Base-by-base conservation (phyloP, 2,329 filamentous ascomycete species). In the Aaosphaeria pasadenensis region DNA sequence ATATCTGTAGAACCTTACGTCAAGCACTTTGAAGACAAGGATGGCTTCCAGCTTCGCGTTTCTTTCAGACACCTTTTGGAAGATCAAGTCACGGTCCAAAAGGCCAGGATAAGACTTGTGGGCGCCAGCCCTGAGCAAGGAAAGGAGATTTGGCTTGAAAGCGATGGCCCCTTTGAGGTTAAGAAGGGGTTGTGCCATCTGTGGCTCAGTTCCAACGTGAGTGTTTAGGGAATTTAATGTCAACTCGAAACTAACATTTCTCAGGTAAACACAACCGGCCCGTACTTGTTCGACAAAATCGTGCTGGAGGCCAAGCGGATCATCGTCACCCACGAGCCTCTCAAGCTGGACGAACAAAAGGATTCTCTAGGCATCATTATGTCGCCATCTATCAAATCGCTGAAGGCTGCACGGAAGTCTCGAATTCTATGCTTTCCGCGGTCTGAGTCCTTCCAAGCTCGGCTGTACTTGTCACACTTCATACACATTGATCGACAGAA, bases 401-500 rank as follows among this genome's bases (percentile, higher is more conserved):
- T 63, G 30, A 66, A 63, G 47, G 60, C 63, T 11, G 62, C 66
- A 4, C 74, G 70, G 55, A 72, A 71, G 11, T 77, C 86, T 0
- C 80, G 82, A 5, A 77, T 95, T 1, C 78, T 84, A n/a, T 78
- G 92, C 30, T 95, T 89, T 64, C 88, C 91, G 31, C 81, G 84
- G 11, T 70, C 79, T 1, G 77, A 84, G 41, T 81, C 87, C 0
- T 81, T 96, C 4, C 82, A 89, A 50, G 81, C 88, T 2, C 80
- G 79, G 43, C 73, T 95, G 6, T 77, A 75, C 39, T 77, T 88
- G 0, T 84, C 88, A 0, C 86, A 81, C 52, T 76, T 85, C 40
- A 86, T 95, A 28, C 85, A 92, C 52, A 81, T 99, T 5, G 89
- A 95, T 64, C 85, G 85, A 56, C 85, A 86, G 58, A 88, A 88